These are phyloP conservation scores for Carex parvula DNA, from an alignment of 176 grass and related monocot species.

Conservation along the genomic window DNA sequence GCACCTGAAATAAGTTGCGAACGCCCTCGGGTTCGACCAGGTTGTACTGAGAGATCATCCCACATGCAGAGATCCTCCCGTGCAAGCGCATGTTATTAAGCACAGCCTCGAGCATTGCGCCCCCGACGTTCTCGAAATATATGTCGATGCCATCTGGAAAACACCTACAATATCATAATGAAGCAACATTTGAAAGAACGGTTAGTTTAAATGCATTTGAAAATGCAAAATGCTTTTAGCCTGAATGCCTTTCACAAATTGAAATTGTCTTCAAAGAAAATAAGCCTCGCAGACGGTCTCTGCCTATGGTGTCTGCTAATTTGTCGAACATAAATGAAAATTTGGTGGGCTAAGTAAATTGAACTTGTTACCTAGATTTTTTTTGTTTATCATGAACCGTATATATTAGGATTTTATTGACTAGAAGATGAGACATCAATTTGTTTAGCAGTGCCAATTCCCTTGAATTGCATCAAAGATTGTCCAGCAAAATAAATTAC, in stretches of 20 bases:
- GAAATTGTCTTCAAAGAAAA: background rate
- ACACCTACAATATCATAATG: conserved; percentile 11
- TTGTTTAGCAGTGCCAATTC: too few species aligned
- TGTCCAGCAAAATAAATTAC: too few species aligned
- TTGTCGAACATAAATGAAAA: background rate
- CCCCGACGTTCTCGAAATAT: conserved; percentile 90
- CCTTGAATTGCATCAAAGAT: too few species aligned
- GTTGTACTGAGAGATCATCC: conserved; percentile 78
- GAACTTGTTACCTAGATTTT: too few species aligned
- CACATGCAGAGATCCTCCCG: conserved; percentile 58
- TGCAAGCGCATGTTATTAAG: conserved; percentile 52
- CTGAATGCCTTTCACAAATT: background rate
- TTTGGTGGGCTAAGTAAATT: background rate
- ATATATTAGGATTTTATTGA: too few species aligned
- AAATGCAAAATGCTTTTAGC: background rate
- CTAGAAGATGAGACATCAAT: too few species aligned
- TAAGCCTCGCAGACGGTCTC: background rate
- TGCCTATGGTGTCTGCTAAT: background rate
- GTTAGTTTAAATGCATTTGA: background rate
- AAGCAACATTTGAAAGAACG: background rate
- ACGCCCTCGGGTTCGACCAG: conserved; percentile 39
- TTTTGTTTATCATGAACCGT: too few species aligned
- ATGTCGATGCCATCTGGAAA: conserved; percentile 83
- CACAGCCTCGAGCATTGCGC: conserved; percentile 61
- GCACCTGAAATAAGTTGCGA: conserved; percentile 36